Evolutionary conservation across 2,329 filamentous ascomycete species (phyloP), one percentile per base, ranked within the genome.

Genomic region (Penicillium corylophilum): DNA sequence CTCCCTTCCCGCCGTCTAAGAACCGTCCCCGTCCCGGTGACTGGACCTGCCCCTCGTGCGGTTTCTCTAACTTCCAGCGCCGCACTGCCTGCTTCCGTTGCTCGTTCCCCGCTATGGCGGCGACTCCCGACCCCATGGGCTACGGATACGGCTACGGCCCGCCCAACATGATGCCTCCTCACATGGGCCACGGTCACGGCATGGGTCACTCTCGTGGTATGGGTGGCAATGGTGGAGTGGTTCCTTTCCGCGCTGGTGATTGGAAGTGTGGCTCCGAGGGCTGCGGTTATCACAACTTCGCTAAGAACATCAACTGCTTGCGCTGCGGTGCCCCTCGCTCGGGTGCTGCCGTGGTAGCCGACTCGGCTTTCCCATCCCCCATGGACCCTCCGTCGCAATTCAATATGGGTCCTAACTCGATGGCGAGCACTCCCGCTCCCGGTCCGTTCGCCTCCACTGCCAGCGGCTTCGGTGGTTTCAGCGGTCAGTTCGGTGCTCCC

Each of bases 261-360:
- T 99, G 94, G 94, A 96, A 96, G 75, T 99, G 94, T 69, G 94
- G 94, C 50, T 94, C 94, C 60, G 94, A 99, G 69, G 91, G 92
- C 33, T 99, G 94, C 71, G 90, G 89, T 52, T 99, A 99, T 74
- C 94, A 99, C 79, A 99, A 99, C 78, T 99, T 99, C 70, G 94
- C 94, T 56, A 99, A 99, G 83, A 99, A 99, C 66, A 93, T 97
- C 51, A 95, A 90, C 75, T 99, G 94, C 74, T 84, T 99, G 57
- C 89, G 94, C 54, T 99, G 94, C 70, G 94, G 94, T 71, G 94
- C 93, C 47, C 95, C 91, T 72, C 90, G 94, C 64, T 93, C 93
- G 55, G 90, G 89, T 57, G 94, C 94, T 53, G 92, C 93, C 15
- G 89, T 99, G 45, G 90, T 97, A 51, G 93, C 93, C 26, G 94